These are phyloP conservation scores for Colletotrichum cordylinicola DNA, from an alignment of 2,329 filamentous ascomycete species.

Conservation along the genomic window DNA sequence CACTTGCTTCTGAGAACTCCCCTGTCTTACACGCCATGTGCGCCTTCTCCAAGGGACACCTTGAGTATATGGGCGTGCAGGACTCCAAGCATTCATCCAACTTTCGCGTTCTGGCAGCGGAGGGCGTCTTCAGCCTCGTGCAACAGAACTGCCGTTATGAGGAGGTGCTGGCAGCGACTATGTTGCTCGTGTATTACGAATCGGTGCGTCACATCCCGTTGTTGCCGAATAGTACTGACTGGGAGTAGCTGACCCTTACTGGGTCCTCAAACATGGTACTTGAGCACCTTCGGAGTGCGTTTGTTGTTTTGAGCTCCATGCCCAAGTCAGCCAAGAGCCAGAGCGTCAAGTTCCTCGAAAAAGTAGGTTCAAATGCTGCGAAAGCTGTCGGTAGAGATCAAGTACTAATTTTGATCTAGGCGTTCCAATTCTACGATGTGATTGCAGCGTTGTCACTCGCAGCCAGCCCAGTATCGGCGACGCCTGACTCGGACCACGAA, in stretches of 20 bases:
- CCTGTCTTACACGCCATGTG: conserved; percentile 83
- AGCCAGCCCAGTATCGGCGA: conserved; percentile 59
- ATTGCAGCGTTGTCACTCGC: conserved; percentile 67
- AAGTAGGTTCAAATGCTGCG: conserved; percentile 41
- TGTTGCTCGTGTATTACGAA: conserved; percentile 67
- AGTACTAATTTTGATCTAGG: conserved; percentile 39
- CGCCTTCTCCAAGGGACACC: conserved; percentile 81
- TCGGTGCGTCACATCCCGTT: not conserved
- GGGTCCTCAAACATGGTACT: conserved; percentile 64
- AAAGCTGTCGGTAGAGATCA: not conserved
- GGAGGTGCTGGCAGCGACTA: conserved; percentile 64
- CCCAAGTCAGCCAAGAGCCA: conserved; percentile 48
- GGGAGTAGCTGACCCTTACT: conserved; percentile 57
- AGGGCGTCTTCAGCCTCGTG: conserved; percentile 57
- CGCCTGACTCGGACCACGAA: conserved; percentile 49
- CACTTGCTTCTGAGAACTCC: conserved; percentile 57
- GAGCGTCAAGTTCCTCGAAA: conserved; percentile 62
- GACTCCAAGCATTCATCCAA: conserved; percentile 57
- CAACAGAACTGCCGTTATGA: conserved; percentile 55
- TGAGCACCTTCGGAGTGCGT: conserved; percentile 64
- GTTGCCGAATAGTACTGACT: not conserved
- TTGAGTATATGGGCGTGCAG: conserved; percentile 68
- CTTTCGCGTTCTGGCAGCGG: conserved; percentile 64
- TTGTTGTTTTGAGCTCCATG: conserved; percentile 61
- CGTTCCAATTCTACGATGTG: conserved; percentile 69